These are phyloP conservation scores for Kandelia obovata DNA, from an alignment of 345 rosid genomes.

Conservation along the genomic window DNA sequence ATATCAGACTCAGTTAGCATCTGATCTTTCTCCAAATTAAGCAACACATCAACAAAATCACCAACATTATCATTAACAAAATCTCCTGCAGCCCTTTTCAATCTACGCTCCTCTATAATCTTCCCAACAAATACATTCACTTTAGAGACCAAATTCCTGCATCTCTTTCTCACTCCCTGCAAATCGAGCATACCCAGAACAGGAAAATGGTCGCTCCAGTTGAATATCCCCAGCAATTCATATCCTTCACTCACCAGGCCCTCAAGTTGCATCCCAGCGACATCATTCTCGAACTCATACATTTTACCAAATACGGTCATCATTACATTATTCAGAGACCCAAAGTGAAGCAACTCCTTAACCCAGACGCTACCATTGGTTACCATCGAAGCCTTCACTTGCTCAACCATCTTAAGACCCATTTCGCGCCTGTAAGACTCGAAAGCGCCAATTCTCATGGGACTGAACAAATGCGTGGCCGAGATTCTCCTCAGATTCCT, in stretches of 20 bases:
- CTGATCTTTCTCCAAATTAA: slow-evolving; percentile 54
- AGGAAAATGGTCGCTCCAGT: slow-evolving; percentile 91
- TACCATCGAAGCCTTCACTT: slow-evolving; percentile 27
- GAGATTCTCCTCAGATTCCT: slow-evolving; percentile 80
- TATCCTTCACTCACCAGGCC: slow-evolving; percentile 69
- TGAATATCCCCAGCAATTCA: slow-evolving; percentile 63
- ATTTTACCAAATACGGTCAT: slow-evolving; percentile 62
- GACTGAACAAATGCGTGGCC: slow-evolving; percentile 73
- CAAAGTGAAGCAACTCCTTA: slow-evolving; percentile 54
- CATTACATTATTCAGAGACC: slow-evolving; percentile 78
- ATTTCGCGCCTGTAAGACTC: slow-evolving; percentile 44
- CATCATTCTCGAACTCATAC: slow-evolving; percentile 38
- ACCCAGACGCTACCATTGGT: slow-evolving; percentile 42
- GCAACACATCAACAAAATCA: slow-evolving; percentile 80
- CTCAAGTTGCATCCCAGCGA: slow-evolving; percentile 46
- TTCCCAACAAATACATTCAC: slow-evolving; percentile 59
- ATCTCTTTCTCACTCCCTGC: slow-evolving; percentile 74
- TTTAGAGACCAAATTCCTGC: slow-evolving; percentile 43
- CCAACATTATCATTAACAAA: slow-evolving; percentile 8
- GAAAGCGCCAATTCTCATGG: slow-evolving; percentile 46
- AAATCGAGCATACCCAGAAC: slow-evolving; percentile 56
- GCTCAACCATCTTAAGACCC: slow-evolving; percentile 47
- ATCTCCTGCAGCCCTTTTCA: slow-evolving; percentile 14
- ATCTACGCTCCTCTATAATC: slow-evolving; percentile 57
- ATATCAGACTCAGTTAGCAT: slow-evolving; percentile 58